A percentile compares a stretch with the other conserved stretches of the same genome.
Evolutionary conservation across 2,329 filamentous ascomycete genomes (phyloP).

Genomic region (Bipolaris victoriae): DNA sequence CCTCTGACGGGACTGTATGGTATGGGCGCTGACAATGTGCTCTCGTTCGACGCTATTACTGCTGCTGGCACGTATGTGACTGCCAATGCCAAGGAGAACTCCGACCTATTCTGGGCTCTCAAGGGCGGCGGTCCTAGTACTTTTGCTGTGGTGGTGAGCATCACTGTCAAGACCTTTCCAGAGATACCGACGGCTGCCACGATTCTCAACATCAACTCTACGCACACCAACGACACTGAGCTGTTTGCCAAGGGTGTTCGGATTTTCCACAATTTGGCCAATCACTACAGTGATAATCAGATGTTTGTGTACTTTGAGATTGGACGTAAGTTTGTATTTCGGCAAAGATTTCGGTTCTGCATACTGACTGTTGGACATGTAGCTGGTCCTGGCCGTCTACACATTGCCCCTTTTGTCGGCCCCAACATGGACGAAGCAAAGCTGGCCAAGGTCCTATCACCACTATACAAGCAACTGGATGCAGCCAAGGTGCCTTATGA

Average conservation of each 20-base stretch:
- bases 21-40: conserved; percentile 48
- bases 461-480: conserved; percentile 37
- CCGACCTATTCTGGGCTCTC: conserved; percentile 49
- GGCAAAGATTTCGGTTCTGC: no score
- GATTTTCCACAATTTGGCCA: conserved; percentile 45
- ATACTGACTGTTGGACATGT: background rate
- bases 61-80: conserved; percentile 45
- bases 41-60: conserved; percentile 49
- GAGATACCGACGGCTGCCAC: conserved; percentile 43
- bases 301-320: conserved; percentile 48
- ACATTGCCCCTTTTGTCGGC: conserved; percentile 43
- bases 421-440: conserved; percentile 41
- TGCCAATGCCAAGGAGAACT: conserved; percentile 39
- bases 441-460: conserved; percentile 35
- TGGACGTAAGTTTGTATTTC: conserved; percentile 7
- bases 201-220: conserved; percentile 46
- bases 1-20: conserved; percentile 48
- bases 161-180: conserved; percentile 45
- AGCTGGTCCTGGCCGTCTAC: conserved; percentile 33
- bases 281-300: conserved; percentile 41
- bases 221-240: conserved; percentile 41
- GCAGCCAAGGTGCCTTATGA: conserved; percentile 42
- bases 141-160: conserved; percentile 39
- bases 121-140: conserved; percentile 43
- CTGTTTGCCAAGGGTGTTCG: conserved; percentile 37